Conservation (phyloP, 352 stramenopile species). For the Phytophthora tentaculata region DNA sequence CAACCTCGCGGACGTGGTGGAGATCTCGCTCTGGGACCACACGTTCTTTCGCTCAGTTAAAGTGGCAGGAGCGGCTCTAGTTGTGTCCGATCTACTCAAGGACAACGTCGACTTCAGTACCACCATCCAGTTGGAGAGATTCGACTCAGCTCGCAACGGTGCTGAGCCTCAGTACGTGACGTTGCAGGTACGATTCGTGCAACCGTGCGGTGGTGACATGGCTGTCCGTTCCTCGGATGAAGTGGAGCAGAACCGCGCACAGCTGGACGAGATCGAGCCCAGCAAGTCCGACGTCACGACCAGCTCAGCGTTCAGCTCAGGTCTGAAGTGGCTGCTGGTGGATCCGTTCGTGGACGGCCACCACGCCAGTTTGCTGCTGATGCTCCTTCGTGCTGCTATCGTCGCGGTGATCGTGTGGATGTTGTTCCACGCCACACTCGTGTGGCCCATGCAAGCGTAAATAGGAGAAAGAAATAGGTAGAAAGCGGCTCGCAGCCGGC, state of each 20-base stretch:
- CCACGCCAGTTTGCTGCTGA: constrained; percentile 37
- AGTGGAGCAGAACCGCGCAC: constrained; percentile 21
- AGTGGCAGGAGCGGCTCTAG: constrained; percentile 53
- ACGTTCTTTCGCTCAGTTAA: constrained; percentile 66
- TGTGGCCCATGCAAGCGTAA: constrained; percentile 33
- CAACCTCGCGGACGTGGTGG: constrained; percentile 42
- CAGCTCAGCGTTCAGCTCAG: constrained; percentile 8
- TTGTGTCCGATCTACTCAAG: constrained; percentile 53
- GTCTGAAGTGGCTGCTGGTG: constrained; percentile 43
- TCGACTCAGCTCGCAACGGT: constrained; percentile 34
- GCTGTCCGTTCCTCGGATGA: constrained; percentile 31
- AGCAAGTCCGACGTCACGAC: neutral
- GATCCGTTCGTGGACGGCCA: constrained; percentile 36
- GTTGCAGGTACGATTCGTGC: constrained; percentile 44
- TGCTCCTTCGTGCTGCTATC: constrained; percentile 47
- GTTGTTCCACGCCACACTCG: constrained; percentile 34
- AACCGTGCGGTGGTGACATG: constrained; percentile 20
- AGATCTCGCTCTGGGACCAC: constrained; percentile 77
- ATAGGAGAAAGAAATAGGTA: constrained; percentile 28
- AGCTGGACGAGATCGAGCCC: constrained; percentile 13
- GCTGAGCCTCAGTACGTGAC: constrained; percentile 45
- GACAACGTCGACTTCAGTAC: constrained; percentile 42
- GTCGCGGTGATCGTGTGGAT: constrained; percentile 46
- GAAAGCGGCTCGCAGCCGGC: constrained; percentile 19
- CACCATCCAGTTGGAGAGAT: constrained; percentile 58